phyloP scores from a whole-genome alignment of 495 filamentous ascomycete species.

The Hypomontagnella monticulosa region DNA sequence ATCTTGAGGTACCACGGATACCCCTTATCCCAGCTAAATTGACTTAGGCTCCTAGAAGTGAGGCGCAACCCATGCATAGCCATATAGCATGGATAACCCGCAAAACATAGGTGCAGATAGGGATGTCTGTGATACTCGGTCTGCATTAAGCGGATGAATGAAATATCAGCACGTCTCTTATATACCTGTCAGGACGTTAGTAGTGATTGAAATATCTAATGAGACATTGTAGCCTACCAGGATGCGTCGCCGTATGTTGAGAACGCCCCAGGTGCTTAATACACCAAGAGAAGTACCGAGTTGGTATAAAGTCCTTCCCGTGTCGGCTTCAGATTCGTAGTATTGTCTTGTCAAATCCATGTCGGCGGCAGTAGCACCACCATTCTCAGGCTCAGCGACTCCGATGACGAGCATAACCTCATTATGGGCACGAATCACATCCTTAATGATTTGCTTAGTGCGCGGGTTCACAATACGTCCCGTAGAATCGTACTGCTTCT shows the following conservation, averaged over 20 bases:
- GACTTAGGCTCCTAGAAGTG: conserved; percentile 5
- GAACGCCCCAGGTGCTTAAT: conserved; percentile 62
- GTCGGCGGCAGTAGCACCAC: conserved; percentile 37
- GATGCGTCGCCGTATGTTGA: conserved; percentile 61
- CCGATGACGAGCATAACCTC: conserved; percentile 67
- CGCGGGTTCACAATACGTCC: conserved; percentile 73
- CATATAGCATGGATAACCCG: conserved; percentile 34
- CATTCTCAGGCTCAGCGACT: conserved; percentile 59
- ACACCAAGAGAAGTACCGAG: conserved; percentile 51
- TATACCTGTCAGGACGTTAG: conserved; percentile 50
- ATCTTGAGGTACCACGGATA: conserved; percentile 7
- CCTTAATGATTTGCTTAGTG: conserved; percentile 59
- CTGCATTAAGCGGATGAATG: conserved; percentile 50
- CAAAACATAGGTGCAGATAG: conserved; percentile 24
- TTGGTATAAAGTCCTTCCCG: conserved; percentile 51
- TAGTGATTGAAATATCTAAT: conserved; percentile 1
- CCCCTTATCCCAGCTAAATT: background rate
- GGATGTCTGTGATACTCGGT: conserved; percentile 46
- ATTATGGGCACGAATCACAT: conserved; percentile 64
- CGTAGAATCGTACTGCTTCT: conserved; percentile 74
- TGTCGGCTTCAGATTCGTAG: conserved; percentile 50
- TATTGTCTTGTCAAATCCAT: conserved; percentile 43
- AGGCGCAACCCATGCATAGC: conserved; percentile 18
- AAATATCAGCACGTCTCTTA: conserved; percentile 53
- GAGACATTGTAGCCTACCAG: conserved; percentile 47